Evolutionary conservation across 345 rosid species (phyloP).

Genomic region (Camelina neglecta): DNA sequence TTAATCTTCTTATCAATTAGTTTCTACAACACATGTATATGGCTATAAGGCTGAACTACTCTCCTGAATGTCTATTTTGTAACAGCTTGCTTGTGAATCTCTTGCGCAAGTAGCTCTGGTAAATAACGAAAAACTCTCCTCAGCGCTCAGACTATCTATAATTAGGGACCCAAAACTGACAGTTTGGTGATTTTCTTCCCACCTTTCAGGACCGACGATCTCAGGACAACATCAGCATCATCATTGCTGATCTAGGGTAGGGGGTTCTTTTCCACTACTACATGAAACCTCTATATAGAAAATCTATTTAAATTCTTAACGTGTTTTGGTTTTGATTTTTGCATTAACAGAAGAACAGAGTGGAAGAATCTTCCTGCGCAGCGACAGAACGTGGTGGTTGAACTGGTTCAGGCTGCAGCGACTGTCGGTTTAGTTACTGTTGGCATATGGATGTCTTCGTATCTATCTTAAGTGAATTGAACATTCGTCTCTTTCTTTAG

Average conservation of each 20-base stretch:
- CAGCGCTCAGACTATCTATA: background rate
- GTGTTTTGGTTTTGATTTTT: conserved; percentile 10
- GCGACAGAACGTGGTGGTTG: conserved; percentile 57
- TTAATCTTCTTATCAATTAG: background rate
- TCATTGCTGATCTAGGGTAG: conserved; percentile 89
- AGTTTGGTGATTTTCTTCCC: background rate
- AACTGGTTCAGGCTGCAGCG: conserved; percentile 76
- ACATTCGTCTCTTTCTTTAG: conserved; percentile 27
- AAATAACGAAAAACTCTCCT: conserved; percentile 33
- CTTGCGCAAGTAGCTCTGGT: conserved; percentile 84
- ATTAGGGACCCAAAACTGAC: conserved; percentile 22
- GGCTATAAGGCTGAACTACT: conserved; percentile 1
- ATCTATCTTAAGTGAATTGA: conserved; percentile 50
- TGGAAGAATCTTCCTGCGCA: conserved; percentile 73
- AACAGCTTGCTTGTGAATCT: conserved; percentile 87
- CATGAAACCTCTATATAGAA: background rate
- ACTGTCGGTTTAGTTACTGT: conserved; percentile 73
- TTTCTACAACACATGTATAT: background rate
- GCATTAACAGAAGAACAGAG: conserved; percentile 57
- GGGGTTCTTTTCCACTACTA: background rate
- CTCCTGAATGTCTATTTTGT: conserved; percentile 35
- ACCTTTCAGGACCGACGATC: conserved; percentile 66
- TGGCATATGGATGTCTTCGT: conserved; percentile 83
- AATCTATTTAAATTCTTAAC: background rate
- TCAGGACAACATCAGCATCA: conserved; percentile 78